Evolutionary conservation across 495 filamentous ascomycete genomes (phyloP).

Genomic region (Penicillium longicatenatum): DNA sequence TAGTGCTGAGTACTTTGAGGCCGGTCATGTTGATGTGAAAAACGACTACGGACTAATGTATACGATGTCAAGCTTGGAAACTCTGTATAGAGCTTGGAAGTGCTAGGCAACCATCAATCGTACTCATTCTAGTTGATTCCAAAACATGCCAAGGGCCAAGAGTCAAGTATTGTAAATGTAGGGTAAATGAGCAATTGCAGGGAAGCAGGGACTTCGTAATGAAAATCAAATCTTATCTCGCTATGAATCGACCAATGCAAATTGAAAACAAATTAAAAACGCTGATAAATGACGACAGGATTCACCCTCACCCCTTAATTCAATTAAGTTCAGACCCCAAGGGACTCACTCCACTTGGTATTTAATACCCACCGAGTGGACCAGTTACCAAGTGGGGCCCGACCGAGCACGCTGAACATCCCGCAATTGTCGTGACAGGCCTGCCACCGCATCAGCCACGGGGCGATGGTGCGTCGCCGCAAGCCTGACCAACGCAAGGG

Average conservation of each 20-base stretch:
- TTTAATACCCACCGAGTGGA: slow-evolving; percentile 6
- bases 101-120: neutral
- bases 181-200: neutral
- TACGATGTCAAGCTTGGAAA: too few relatives aligned
- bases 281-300: neutral
- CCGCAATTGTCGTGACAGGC: slow-evolving; percentile 20
- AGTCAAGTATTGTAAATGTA: neutral
- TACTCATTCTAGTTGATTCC: neutral
- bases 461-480: slow-evolving; percentile 27
- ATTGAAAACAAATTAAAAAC: neutral
- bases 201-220: neutral
- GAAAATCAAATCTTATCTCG: neutral
- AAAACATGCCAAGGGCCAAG: neutral
- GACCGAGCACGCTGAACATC: slow-evolving; percentile 18
- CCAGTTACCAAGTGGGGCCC: slow-evolving; percentile 17
- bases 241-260: neutral
- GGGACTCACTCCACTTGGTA: neutral
- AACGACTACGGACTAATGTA: neutral
- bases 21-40: neutral
- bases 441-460: slow-evolving; percentile 24
- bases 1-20: neutral
- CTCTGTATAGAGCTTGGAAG: neutral
- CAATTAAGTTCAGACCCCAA: neutral
- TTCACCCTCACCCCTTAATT: neutral
- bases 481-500: slow-evolving; percentile 22